A percentile compares a stretch with the other conserved stretches of the same genome.
These are phyloP conservation scores for Axilococcus clingmanii DNA, from an alignment of 139 green algal species.

Conservation along the genomic window DNA sequence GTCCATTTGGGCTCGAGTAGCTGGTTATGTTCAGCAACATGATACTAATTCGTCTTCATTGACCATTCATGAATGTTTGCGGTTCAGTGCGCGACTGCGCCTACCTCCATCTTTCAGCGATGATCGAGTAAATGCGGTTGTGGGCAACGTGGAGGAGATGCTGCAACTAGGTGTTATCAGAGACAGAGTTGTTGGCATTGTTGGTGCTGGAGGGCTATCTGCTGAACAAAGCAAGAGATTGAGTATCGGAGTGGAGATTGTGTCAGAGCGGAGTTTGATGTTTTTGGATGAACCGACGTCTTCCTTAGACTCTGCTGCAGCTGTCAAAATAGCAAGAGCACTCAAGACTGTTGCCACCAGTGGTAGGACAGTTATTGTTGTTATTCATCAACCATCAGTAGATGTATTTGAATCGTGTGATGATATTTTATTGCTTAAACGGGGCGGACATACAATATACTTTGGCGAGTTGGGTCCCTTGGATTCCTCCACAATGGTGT, in stretches of 20 bases:
- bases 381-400: conserved; percentile 86
- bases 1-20: conserved; percentile 46
- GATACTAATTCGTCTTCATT: conserved; percentile 28
- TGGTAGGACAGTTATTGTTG: conserved; percentile 83
- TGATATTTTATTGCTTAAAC: conserved; percentile 36
- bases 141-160: conserved; percentile 58
- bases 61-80: conserved; percentile 51
- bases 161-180: conserved; percentile 49
- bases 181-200: conserved; percentile 33
- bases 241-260: conserved; percentile 87
- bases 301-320: conserved; percentile 75
- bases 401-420: conserved; percentile 61
- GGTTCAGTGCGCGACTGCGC: conserved; percentile 54
- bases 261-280: conserved; percentile 36
- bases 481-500: conserved; percentile 41
- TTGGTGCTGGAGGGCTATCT: conserved; percentile 37
- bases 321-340: conserved; percentile 72
- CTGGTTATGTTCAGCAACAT: conserved; percentile 46
- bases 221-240: conserved; percentile 85
- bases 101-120: conserved; percentile 16
- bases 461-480: conserved; percentile 63
- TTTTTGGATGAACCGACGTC: conserved; percentile 21
- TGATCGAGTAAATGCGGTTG: conserved; percentile 15
- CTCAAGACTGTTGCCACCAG: conserved; percentile 71
- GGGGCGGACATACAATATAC: conserved; percentile 47